Percentiles rank a stretch among this genome's conserved stretches.
Conservation (phyloP, 441 rosid genomes). For the Eruca vesicaria region DNA sequence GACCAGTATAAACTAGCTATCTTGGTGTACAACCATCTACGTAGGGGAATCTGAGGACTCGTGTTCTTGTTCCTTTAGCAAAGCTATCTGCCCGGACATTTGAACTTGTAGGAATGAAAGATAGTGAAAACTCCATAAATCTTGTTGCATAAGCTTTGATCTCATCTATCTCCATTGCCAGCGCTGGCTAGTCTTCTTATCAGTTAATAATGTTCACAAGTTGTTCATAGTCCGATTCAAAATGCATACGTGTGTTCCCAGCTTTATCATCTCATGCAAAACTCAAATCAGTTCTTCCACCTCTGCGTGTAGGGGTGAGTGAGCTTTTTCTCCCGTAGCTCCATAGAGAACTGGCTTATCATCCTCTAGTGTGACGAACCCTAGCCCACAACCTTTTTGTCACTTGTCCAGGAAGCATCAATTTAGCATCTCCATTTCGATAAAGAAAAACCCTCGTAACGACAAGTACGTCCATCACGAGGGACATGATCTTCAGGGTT, state of each 20-base stretch:
- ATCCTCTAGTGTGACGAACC: background rate
- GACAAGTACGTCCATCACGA: no score
- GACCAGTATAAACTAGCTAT: no score
- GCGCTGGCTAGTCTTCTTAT: background rate
- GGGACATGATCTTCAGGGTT: no score
- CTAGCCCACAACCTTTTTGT: background rate
- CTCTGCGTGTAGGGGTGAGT: background rate
- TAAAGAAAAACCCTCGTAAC: no score
- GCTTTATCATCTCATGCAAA: background rate
- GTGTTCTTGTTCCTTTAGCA: no score
- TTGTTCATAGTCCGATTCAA: background rate
- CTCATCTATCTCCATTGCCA: background rate
- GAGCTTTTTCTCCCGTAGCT: background rate
- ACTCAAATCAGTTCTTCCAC: background rate
- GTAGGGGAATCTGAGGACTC: no score
- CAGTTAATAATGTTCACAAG: background rate
- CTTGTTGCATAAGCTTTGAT: background rate
- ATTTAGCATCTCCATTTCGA: no score
- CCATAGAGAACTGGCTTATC: background rate
- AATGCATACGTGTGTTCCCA: background rate
- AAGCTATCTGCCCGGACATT: no score
- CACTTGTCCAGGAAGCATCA: no score
- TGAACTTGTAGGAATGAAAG: no score
- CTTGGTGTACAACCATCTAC: no score
- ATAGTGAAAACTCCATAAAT: no score